Evolutionary conservation across 192 early-diverging fungal species (phyloP), one percentile per base, ranked within the genome.

Genomic region (Thamnidium elegans): DNA sequence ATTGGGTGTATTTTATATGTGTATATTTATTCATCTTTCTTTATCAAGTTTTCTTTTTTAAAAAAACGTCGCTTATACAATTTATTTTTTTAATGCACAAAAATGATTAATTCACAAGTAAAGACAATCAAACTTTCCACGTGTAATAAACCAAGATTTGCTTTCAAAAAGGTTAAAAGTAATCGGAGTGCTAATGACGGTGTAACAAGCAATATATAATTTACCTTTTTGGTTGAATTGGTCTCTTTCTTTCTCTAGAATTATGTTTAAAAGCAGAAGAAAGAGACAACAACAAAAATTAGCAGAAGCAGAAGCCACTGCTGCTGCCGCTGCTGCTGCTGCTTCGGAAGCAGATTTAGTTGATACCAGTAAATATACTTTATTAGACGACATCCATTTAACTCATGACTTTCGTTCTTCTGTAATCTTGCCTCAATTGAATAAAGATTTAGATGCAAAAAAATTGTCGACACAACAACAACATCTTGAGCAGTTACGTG

Each of bases 241-340:
- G 26, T 3, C 9, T 39, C 36, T 39, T 39, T 9, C 5, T 10
- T 39, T 39, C 36, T 39, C 36, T 39, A 1, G 4, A 14, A 48
- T 55, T 34, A 63, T 63, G 61, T 63, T 63, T 39, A 63, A 63
- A 51, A 63, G 61, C 48, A 63, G 48, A 63, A 48, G 34, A 36
- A 63, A 63, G 48, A 63, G 43, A 59, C 58, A 59, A 26, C 56
- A 58, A 44, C 34, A 62, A 9, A 31, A 51, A 36, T 30, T 34
- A 55, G 31, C 15, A 23, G 46, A 62, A 39, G 56, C 46, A 39
- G 9, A 47, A 39, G 48, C 45, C 0, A 23, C 58, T 26, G 54
- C 54, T 5, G 59, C 30, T 7, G 26, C 45, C 5, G 46, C 39
- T 3, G 23, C 59, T 30, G 26, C 23, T 15, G 26, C 20, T 23